phyloP scores from a whole-genome alignment of 768 basidiomycete species.

The Leccinum subgranulosum region DNA sequence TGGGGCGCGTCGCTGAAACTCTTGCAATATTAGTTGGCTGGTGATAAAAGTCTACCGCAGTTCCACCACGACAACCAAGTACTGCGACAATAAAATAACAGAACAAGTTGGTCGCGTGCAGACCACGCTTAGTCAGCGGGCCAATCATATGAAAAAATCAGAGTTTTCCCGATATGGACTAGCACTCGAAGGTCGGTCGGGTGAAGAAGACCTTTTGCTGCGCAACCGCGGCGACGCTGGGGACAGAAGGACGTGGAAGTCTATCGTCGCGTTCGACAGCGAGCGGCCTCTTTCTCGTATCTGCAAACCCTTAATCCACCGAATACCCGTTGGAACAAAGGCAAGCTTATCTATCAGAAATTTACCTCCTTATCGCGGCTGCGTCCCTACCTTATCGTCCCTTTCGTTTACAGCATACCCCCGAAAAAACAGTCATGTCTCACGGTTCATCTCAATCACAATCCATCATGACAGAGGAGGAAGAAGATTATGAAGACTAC shows the following conservation, averaged over 20 bases:
- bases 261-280: not conserved
- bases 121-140: conserved; percentile 26
- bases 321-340: conserved; percentile 27
- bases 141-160: conserved; percentile 29
- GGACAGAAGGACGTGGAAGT: not conserved
- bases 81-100: not conserved
- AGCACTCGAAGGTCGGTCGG: not conserved
- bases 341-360: conserved; percentile 33
- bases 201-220: conserved; percentile 8
- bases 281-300: not conserved
- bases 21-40: not conserved
- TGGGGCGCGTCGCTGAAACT: not conserved
- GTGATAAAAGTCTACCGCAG: not conserved
- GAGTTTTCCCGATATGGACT: conserved; percentile 17
- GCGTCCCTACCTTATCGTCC: conserved; percentile 30
- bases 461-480: conserved; percentile 86
- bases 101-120: conserved; percentile 18
- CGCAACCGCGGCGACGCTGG: conserved; percentile 3
- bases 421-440: conserved; percentile 47
- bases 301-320: not conserved
- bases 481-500: conserved; percentile 92
- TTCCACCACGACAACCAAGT: not conserved
- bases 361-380: conserved; percentile 30
- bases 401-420: conserved; percentile 34
- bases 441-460: conserved; percentile 71